A percentile compares a stretch with the other conserved stretches of the same genome.
phyloP scores from a whole-genome alignment of 305 asterid genomes.

The Coffea humblotiana region DNA sequence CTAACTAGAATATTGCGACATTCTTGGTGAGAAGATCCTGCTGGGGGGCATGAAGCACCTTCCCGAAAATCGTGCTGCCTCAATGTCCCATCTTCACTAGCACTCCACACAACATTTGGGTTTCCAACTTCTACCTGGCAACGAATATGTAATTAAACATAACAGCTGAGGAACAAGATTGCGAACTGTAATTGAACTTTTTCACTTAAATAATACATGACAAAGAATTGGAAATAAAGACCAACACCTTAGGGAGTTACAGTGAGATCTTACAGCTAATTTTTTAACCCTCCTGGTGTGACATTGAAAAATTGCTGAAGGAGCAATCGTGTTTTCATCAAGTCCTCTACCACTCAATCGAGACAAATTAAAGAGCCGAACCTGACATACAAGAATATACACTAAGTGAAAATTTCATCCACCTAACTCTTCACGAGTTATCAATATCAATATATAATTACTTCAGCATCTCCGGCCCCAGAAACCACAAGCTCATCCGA shows the following conservation, averaged over 20 bases:
- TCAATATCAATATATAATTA: slow-evolving; percentile 32
- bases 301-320: slow-evolving; percentile 78
- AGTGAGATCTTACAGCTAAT: slow-evolving; percentile 73
- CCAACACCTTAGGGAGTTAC: slow-evolving; percentile 10
- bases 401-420: neutral
- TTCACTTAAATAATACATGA: neutral
- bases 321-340: slow-evolving; percentile 53
- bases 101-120: slow-evolving; percentile 99
- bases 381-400: slow-evolving; percentile 51
- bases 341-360: slow-evolving; percentile 49
- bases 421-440: slow-evolving; percentile 4
- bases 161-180: no score
- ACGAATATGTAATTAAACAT: slow-evolving; percentile 9
- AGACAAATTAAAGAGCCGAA: slow-evolving; percentile 87
- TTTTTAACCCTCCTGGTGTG: slow-evolving; percentile 94
- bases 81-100: slow-evolving; percentile 99
- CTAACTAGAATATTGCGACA: slow-evolving; percentile 94
- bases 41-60: slow-evolving; percentile 91
- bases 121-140: slow-evolving; percentile 93
- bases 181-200: neutral
- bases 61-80: slow-evolving; percentile 99
- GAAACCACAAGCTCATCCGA: slow-evolving; percentile 91
- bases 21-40: slow-evolving; percentile 91
- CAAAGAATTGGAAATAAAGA: neutral
- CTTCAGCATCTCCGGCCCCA: slow-evolving; percentile 99